These are phyloP conservation scores for Plantago elongata DNA, from an alignment of 257 asterid genomes.

Conservation along the genomic window DNA sequence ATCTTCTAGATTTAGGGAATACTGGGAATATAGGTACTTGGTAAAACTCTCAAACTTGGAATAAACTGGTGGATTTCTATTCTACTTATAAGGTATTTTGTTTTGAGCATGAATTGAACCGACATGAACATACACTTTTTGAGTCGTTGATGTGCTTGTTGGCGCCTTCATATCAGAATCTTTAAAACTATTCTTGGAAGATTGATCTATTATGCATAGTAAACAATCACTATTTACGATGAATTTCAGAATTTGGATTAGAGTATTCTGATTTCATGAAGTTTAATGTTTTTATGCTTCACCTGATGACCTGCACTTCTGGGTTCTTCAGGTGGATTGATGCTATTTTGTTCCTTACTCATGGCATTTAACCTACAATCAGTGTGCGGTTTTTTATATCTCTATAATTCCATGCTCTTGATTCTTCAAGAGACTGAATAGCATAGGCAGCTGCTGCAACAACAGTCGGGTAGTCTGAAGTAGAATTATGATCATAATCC, in stretches of 20 bases:
- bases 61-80: too few relatives aligned
- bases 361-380: slow-evolving; percentile 28
- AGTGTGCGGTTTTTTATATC: slow-evolving; percentile 18
- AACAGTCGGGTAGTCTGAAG: slow-evolving; percentile 54
- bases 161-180: slow-evolving; percentile 30
- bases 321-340: slow-evolving; percentile 24
- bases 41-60: too few relatives aligned
- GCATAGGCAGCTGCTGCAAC: slow-evolving; percentile 94
- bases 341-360: slow-evolving; percentile 23
- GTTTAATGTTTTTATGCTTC: slow-evolving; percentile 1
- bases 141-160: slow-evolving; percentile 22
- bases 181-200: slow-evolving; percentile 30
- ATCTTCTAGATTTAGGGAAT: too few relatives aligned
- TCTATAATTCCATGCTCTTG: slow-evolving; percentile 19
- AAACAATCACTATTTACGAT: background rate
- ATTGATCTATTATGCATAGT: slow-evolving; percentile 36
- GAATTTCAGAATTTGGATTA: background rate
- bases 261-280: background rate
- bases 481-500: slow-evolving; percentile 29
- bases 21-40: too few relatives aligned
- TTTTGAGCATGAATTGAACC: too few relatives aligned
- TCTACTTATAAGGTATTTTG: too few relatives aligned
- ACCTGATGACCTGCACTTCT: slow-evolving; percentile 58
- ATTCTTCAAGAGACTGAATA: slow-evolving; percentile 56
- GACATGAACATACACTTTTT: too few relatives aligned